phyloP scores from a whole-genome alignment of 352 stramenopile species.

The Phytopythium chamaehyphon region DNA sequence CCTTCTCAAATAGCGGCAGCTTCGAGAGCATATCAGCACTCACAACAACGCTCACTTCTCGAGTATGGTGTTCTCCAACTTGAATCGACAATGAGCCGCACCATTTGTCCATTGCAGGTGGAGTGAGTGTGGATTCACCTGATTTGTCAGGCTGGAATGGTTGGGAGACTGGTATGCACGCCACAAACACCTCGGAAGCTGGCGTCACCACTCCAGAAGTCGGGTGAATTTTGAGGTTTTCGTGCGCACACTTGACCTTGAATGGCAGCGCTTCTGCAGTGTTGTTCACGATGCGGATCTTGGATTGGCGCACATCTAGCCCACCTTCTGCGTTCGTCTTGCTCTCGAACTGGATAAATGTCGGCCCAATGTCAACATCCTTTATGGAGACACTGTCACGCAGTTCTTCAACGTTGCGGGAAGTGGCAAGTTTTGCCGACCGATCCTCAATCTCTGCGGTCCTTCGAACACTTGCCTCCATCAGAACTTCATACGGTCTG shows the following conservation, averaged over 20 bases:
- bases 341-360: conserved; percentile 53
- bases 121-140: conserved; percentile 1
- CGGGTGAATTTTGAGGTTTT: conserved; percentile 53
- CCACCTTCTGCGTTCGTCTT: conserved; percentile 21
- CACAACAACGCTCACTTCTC: conserved; percentile 72
- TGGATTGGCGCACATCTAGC: conserved; percentile 14
- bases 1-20: conserved; percentile 56
- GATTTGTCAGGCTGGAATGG: conserved; percentile 25
- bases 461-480: conserved; percentile 72
- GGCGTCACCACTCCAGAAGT: conserved; percentile 36
- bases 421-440: neutral
- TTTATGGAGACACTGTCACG: conserved; percentile 33
- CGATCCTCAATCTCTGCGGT: conserved; percentile 23
- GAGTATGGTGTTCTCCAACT: conserved; percentile 38
- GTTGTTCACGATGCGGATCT: conserved; percentile 58
- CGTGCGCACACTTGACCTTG: conserved; percentile 42
- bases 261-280: conserved; percentile 42
- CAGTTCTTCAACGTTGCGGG: conserved; percentile 38
- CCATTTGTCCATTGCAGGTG: conserved; percentile 34
- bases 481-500: conserved; percentile 75
- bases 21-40: conserved; percentile 26
- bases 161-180: conserved; percentile 47
- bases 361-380: conserved; percentile 52
- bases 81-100: conserved; percentile 55
- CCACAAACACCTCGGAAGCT: conserved; percentile 38